These are phyloP conservation scores for Rhinocladiella similis DNA, from an alignment of 2,329 filamentous ascomycete species.

Conservation along the genomic window DNA sequence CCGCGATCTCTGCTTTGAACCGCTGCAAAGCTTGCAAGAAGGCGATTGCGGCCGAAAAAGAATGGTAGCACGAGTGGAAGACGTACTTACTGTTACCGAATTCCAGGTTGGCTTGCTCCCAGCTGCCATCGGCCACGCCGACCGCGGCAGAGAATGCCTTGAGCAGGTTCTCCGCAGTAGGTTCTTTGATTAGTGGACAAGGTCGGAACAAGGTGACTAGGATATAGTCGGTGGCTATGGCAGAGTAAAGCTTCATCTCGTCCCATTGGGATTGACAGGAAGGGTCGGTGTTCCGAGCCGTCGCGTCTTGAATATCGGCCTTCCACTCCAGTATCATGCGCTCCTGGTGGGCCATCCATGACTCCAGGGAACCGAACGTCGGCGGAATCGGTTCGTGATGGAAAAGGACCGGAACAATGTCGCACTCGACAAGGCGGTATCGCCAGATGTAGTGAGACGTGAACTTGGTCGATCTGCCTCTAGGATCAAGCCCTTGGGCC, in stretches of 20 bases:
- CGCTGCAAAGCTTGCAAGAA: conserved; percentile 5
- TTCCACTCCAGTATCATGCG: conserved; percentile 1
- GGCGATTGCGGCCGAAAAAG: conserved; percentile 5
- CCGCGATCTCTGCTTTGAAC: neutral
- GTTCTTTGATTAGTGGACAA: conserved; percentile 2
- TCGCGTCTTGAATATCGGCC: neutral
- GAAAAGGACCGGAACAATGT: conserved; percentile 6
- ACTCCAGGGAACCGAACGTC: neutral
- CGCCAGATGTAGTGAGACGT: neutral
- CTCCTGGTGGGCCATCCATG: conserved; percentile 7
- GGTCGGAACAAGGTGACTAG: conserved; percentile 4
- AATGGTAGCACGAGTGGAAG: conserved; percentile 9
- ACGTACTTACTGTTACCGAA: conserved; percentile 6
- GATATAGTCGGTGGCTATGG: neutral
- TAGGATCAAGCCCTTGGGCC: neutral
- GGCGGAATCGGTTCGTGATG: neutral
- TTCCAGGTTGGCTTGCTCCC: conserved; percentile 1
- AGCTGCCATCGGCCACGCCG: neutral
- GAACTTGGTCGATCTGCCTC: conserved; percentile 4
- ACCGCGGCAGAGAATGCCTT: conserved; percentile 6
- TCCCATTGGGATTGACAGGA: conserved; percentile 1
- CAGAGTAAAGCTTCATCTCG: conserved; percentile 4
- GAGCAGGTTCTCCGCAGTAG: neutral
- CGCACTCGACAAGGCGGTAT: neutral
- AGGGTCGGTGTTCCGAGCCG: neutral